These are phyloP conservation scores for Phytopythium mirpurense DNA, from an alignment of 352 stramenopile genomes.

Conservation along the genomic window DNA sequence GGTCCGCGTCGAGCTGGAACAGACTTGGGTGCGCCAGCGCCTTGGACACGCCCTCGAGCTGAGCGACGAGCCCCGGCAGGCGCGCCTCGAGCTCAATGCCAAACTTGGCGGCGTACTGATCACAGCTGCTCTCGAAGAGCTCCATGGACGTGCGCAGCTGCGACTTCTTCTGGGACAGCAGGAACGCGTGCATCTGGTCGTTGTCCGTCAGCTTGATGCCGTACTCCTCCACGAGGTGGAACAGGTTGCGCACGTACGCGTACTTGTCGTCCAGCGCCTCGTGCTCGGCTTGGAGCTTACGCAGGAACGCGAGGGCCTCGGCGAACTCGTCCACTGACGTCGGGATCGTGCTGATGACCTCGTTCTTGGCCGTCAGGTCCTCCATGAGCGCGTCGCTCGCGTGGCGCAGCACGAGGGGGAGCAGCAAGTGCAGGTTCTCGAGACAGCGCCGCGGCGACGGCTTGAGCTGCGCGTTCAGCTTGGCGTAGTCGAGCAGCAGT, in stretches of 20 bases:
- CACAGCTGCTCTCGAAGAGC: slow-evolving; percentile 60
- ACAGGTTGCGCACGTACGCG: slow-evolving; percentile 43
- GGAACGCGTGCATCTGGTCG: slow-evolving; percentile 70
- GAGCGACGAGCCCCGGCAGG: slow-evolving; percentile 31
- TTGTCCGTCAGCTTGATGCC: slow-evolving; percentile 54
- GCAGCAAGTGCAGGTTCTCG: slow-evolving; percentile 43
- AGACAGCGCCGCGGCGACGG: slow-evolving; percentile 62
- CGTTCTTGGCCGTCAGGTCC: slow-evolving; percentile 47
- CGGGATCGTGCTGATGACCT: slow-evolving; percentile 67
- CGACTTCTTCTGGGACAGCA: slow-evolving; percentile 66
- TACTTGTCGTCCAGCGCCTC: slow-evolving; percentile 54
- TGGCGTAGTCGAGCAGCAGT: slow-evolving; percentile 50
- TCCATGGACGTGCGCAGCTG: slow-evolving; percentile 77
- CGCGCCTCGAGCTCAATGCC: slow-evolving; percentile 59
- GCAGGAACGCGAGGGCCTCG: slow-evolving; percentile 46
- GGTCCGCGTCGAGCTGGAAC: slow-evolving; percentile 44
- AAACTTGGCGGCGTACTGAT: slow-evolving; percentile 76
- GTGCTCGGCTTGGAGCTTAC: slow-evolving; percentile 42
- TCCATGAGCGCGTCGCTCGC: slow-evolving; percentile 57
- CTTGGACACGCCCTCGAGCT: slow-evolving; percentile 25
- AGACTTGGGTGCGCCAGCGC: slow-evolving; percentile 31
- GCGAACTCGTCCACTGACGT: slow-evolving; percentile 69
- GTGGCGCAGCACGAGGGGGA: slow-evolving; percentile 51
- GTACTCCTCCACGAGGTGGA: slow-evolving; percentile 66
- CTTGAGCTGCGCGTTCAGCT: slow-evolving; percentile 56